A percentile compares a stretch with the other conserved stretches of the same genome.
These are phyloP conservation scores for Pyrenula aspistea DNA, from an alignment of 495 filamentous ascomycete species.

Conservation along the genomic window DNA sequence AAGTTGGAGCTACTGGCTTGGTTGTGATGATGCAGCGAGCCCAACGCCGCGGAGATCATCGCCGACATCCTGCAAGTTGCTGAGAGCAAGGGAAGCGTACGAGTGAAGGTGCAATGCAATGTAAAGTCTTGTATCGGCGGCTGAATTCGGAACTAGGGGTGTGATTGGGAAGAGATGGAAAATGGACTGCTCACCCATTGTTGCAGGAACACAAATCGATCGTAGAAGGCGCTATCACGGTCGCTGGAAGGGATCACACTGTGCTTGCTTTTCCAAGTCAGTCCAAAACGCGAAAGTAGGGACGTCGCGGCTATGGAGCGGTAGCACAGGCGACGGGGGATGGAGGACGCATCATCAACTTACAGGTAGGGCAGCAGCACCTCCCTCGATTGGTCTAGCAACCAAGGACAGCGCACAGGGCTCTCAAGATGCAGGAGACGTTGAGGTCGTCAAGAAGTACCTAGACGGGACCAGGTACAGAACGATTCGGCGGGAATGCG, in stretches of 20 bases:
- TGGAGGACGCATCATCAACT: background rate
- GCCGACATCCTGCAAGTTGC: background rate
- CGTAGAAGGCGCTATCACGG: background rate
- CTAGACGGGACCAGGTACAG: background rate
- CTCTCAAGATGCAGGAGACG: background rate
- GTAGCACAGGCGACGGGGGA: background rate
- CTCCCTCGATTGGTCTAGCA: background rate
- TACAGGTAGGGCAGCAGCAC: background rate
- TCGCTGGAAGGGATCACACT: background rate
- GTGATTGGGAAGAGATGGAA: background rate
- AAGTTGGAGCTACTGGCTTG: background rate
- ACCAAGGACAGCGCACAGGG: background rate
- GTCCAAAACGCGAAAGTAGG: background rate
- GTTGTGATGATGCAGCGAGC: background rate
- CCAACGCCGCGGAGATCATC: background rate
- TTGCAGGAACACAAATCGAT: background rate
- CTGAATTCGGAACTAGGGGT: background rate
- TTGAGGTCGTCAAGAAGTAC: background rate
- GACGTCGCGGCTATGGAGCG: background rate
- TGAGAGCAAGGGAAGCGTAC: too few relatives aligned
- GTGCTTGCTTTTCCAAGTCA: background rate
- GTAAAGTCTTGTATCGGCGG: background rate
- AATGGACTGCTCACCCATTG: background rate
- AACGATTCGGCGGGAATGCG: background rate
- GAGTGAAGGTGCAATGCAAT: too few relatives aligned